Evolutionary conservation across 139 green algal genomes (phyloP).

Genomic region (Parachlorella kessleri): DNA sequence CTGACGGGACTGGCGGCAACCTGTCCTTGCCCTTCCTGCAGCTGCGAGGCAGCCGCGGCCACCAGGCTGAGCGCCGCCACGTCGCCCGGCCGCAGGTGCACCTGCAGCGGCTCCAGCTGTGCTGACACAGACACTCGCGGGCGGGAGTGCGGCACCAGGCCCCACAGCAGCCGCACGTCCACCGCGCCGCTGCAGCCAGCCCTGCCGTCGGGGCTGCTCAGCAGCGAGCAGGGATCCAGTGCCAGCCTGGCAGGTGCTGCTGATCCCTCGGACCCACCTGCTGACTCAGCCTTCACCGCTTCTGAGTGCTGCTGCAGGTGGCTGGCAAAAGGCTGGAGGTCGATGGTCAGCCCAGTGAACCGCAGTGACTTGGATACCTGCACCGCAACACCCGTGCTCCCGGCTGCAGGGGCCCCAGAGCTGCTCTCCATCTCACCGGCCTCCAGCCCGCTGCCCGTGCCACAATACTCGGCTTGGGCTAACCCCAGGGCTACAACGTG

Average conservation of each 20-base stretch:
- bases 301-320: too few relatives aligned
- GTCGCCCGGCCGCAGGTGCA: slow-evolving; percentile 39
- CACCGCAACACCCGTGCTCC: background rate
- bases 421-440: background rate
- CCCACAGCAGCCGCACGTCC: slow-evolving; percentile 3
- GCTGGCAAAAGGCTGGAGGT: background rate
- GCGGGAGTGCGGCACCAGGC: background rate
- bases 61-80: slow-evolving; percentile 9
- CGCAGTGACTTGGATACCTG: background rate
- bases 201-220: background rate
- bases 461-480: background rate
- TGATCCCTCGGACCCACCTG: too few relatives aligned
- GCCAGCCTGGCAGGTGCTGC: too few relatives aligned
- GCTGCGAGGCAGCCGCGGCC: slow-evolving; percentile 2
- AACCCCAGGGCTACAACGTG: background rate
- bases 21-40: too few relatives aligned
- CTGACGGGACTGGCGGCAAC: too few relatives aligned
- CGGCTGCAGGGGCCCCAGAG: background rate
- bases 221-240: background rate
- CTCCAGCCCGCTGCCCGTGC: background rate
- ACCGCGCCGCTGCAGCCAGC: background rate
- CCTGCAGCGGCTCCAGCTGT: slow-evolving; percentile 44
- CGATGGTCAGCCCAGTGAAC: slow-evolving; percentile 10
- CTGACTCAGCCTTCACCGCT: too few relatives aligned
- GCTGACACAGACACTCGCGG: slow-evolving; percentile 21